Conservation (phyloP, 495 filamentous ascomycete species). For the Neurospora sp. region DNA sequence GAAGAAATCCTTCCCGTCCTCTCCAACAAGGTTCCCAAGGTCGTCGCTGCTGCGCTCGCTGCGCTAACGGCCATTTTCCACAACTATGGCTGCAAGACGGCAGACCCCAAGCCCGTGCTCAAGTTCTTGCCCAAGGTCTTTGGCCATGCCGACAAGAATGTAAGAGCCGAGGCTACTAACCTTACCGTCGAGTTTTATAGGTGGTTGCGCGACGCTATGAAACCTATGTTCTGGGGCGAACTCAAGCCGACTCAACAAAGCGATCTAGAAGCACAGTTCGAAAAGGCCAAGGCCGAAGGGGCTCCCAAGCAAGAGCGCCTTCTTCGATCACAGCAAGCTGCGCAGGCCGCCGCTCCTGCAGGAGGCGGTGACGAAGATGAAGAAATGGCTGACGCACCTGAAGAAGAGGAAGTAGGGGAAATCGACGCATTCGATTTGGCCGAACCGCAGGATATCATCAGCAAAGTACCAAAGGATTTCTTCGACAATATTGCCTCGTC, state of each 20-base stretch:
- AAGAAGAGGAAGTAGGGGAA: conserved; percentile 59
- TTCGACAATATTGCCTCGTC: conserved; percentile 72
- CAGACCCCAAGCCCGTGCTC: conserved; percentile 90
- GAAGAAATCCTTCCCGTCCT: conserved; percentile 83
- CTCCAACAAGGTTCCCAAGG: conserved; percentile 88
- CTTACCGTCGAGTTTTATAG: conserved; percentile 90
- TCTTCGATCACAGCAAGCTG: conserved; percentile 81
- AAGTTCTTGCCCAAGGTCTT: conserved; percentile 87
- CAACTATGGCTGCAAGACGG: conserved; percentile 90
- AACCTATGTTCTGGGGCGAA: conserved; percentile 93
- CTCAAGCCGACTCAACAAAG: conserved; percentile 92
- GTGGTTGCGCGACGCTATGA: conserved; percentile 97
- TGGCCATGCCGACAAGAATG: conserved; percentile 96
- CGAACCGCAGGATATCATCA: conserved; percentile 76
- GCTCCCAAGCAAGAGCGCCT: conserved; percentile 82
- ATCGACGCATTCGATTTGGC: conserved; percentile 80
- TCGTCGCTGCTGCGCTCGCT: conserved; percentile 73
- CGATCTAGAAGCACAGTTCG: conserved; percentile 90
- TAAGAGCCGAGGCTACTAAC: conserved; percentile 86
- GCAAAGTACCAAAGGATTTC: conserved; percentile 76
- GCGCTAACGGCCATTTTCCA: conserved; percentile 78
- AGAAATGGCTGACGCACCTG: conserved; percentile 44
- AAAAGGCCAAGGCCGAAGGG: conserved; percentile 80
- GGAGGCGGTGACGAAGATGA: conserved; percentile 46
- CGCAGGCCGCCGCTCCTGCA: conserved; percentile 55